These are phyloP conservation scores for Ogataea trehalophila DNA, from an alignment of 805 yeast genomes.

Conservation along the genomic window DNA sequence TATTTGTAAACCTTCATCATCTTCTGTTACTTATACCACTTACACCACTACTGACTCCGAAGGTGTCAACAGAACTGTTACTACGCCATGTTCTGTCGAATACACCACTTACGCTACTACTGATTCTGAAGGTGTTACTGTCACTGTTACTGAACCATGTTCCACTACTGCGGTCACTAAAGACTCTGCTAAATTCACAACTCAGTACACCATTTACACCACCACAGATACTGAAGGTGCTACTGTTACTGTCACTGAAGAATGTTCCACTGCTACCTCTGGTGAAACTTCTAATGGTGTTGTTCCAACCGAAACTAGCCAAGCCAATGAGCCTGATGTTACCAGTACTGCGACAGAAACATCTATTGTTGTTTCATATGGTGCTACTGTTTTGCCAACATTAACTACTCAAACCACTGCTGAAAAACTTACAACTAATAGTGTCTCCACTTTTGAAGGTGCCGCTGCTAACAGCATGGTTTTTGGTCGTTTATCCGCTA, in stretches of 20 bases:
- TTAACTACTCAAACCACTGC: too few relatives aligned
- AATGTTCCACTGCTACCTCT: constrained; percentile 7
- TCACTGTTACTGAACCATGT: constrained; percentile 2
- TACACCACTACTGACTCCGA: constrained; percentile 7
- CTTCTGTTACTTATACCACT: neutral
- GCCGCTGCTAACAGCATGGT: neutral
- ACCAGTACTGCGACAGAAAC: neutral
- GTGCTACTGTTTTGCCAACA: too few relatives aligned
- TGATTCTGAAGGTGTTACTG: constrained; percentile 6
- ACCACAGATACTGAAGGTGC: constrained; percentile 16
- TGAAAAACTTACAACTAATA: neutral
- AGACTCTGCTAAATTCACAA: neutral
- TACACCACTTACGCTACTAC: constrained; percentile 5
- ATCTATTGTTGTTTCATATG: neutral
- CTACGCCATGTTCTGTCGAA: constrained; percentile 4
- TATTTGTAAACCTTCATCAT: too few relatives aligned
- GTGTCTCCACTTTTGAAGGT: constrained; percentile 1
- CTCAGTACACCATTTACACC: constrained; percentile 15
- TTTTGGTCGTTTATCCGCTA: too few relatives aligned
- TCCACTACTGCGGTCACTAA: constrained; percentile 1
- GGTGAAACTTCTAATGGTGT: neutral
- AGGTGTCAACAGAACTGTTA: constrained; percentile 5
- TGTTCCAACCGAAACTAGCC: neutral
- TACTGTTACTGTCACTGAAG: constrained; percentile 18
- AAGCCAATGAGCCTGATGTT: neutral